These are phyloP conservation scores for Fusarium sp. DNA, from an alignment of 2,329 filamentous ascomycete genomes.

Conservation along the genomic window DNA sequence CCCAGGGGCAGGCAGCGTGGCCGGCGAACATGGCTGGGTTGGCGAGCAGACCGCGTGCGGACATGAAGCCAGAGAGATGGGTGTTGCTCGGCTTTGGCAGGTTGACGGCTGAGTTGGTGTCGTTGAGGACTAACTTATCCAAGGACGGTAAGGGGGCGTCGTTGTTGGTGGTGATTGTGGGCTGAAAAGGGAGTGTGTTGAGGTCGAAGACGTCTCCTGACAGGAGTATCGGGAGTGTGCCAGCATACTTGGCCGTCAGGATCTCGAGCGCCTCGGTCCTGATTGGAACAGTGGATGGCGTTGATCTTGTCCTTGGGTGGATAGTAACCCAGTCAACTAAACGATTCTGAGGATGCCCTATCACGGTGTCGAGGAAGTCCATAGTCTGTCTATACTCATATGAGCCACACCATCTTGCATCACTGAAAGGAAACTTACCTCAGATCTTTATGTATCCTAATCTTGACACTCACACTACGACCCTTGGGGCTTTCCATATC, in stretches of 20 bases:
- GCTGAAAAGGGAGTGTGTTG: slow-evolving; percentile 55
- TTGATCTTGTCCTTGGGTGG: slow-evolving; percentile 69
- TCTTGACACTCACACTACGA: slow-evolving; percentile 73
- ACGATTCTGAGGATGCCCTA: slow-evolving; percentile 59
- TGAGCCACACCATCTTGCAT: not conserved
- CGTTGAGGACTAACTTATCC: slow-evolving; percentile 45
- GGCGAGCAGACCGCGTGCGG: slow-evolving; percentile 70
- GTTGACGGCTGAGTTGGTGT: slow-evolving; percentile 14
- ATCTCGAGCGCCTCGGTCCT: slow-evolving; percentile 66
- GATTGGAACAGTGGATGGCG: slow-evolving; percentile 68
- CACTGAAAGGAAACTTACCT: slow-evolving; percentile 47
- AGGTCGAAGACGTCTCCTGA: slow-evolving; percentile 75
- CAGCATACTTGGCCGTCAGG: slow-evolving; percentile 60
- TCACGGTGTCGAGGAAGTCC: slow-evolving; percentile 68
- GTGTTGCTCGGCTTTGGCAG: slow-evolving; percentile 52
- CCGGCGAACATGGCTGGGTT: slow-evolving; percentile 72
- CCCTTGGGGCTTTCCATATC: slow-evolving; percentile 56
- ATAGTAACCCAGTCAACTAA: slow-evolving; percentile 74
- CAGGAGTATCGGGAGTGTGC: slow-evolving; percentile 67
- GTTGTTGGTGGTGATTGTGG: slow-evolving; percentile 42
- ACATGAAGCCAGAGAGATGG: slow-evolving; percentile 70
- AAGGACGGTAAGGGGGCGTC: slow-evolving; percentile 33
- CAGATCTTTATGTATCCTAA: slow-evolving; percentile 71
- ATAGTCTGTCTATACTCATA: slow-evolving; percentile 56
- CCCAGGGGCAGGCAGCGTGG: slow-evolving; percentile 64